Evolutionary conservation across 1,284 basidiomycete species (phyloP).

Genomic region (Fistulina hepatica): DNA sequence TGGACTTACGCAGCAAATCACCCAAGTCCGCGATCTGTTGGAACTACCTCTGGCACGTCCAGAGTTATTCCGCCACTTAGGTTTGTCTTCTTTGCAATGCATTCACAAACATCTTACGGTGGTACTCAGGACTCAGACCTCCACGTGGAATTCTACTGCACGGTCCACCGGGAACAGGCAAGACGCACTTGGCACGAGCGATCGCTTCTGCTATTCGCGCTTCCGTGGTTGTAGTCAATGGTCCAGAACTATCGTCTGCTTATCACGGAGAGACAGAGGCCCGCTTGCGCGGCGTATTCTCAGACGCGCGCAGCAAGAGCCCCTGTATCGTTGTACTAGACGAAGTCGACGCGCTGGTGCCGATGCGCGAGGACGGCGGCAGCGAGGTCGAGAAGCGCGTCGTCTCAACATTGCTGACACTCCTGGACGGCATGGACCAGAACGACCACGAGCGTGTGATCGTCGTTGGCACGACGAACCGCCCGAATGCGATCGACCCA

Average conservation of each 20-base stretch:
- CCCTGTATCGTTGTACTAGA: slow-evolving; percentile 94
- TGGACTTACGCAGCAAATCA: slow-evolving; percentile 82
- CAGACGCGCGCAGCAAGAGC: slow-evolving; percentile 67
- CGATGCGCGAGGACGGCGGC: slow-evolving; percentile 79
- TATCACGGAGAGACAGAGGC: slow-evolving; percentile 97
- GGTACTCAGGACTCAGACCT: slow-evolving; percentile 79
- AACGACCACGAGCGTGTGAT: slow-evolving; percentile 54
- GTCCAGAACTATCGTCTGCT: slow-evolving; percentile 88
- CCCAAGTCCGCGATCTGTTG: slow-evolving; percentile 84
- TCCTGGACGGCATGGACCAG: slow-evolving; percentile 88
- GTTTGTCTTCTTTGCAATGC: slow-evolving; percentile 32
- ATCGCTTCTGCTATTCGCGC: slow-evolving; percentile 76
- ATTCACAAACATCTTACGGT: no score
- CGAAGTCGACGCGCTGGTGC: slow-evolving; percentile 93
- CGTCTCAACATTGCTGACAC: slow-evolving; percentile 89
- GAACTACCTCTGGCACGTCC: slow-evolving; percentile 90
- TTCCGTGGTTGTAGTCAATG: slow-evolving; percentile 82
- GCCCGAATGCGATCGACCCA: slow-evolving; percentile 95
- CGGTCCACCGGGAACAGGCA: slow-evolving; percentile 91
- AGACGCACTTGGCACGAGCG: slow-evolving; percentile 85
- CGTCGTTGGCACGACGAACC: slow-evolving; percentile 94
- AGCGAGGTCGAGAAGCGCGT: slow-evolving; percentile 95
- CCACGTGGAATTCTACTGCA: slow-evolving; percentile 85
- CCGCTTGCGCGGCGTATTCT: slow-evolving; percentile 81
- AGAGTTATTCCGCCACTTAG: slow-evolving; percentile 83